A percentile compares a stretch with the other conserved stretches of the same genome.
These are phyloP conservation scores for Petunia secreta DNA, from an alignment of 257 asterid species.

Conservation along the genomic window DNA sequence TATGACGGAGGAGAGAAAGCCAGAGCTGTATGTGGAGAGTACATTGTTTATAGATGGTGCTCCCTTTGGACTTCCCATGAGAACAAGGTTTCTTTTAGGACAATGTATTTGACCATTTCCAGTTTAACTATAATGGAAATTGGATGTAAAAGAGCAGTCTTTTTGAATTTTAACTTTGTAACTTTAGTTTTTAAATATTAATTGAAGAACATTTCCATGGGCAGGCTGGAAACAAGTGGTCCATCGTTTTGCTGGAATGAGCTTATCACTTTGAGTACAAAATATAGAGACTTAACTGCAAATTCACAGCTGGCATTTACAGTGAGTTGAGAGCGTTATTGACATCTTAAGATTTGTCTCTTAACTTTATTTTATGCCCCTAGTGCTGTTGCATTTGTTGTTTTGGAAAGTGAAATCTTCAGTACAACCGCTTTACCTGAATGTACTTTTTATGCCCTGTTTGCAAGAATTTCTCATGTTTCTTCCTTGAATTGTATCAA, in stretches of 20 bases:
- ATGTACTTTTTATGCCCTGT: conserved; percentile 4
- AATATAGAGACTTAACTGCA: conserved; percentile 90
- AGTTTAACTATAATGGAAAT: conserved; percentile 11
- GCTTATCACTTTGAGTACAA: conserved; percentile 88
- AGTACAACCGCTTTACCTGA: background rate
- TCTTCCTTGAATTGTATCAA: conserved; percentile 12
- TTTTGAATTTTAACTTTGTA: background rate
- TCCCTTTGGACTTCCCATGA: conserved; percentile 95
- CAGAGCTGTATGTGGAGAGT: conserved; percentile 86
- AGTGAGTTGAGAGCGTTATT: conserved; percentile 47
- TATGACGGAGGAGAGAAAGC: conserved; percentile 64
- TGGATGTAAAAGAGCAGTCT: background rate
- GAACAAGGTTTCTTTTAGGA: conserved; percentile 68
- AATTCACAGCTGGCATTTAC: conserved; percentile 86
- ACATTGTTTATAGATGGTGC: conserved; percentile 89
- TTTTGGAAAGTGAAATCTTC: background rate
- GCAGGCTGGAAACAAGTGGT: conserved; percentile 83
- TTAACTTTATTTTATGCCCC: background rate
- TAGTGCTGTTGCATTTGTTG: conserved; percentile 5
- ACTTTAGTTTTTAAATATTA: background rate
- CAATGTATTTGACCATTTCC: conserved; percentile 1
- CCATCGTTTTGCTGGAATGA: conserved; percentile 93
- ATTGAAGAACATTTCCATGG: conserved; percentile 23
- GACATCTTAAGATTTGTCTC: conserved; percentile 3
- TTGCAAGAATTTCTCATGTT: background rate